Percentiles rank a stretch among this genome's conserved stretches.
Conservation (phyloP, 805 yeast genomes). For the Sugiyamaella qingdaonensis region DNA sequence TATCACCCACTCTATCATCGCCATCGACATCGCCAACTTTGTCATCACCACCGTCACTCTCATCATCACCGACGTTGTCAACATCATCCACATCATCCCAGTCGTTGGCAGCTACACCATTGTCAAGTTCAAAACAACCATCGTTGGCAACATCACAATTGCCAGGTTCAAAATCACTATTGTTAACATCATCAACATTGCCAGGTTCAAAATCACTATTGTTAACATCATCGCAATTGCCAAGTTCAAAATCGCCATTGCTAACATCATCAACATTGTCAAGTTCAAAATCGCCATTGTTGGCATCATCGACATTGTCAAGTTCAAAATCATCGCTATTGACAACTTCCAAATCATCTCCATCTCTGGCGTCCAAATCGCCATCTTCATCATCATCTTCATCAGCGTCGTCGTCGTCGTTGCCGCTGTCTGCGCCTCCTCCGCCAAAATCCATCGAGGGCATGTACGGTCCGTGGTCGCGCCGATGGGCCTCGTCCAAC, state of each 20-base stretch:
- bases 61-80: not conserved
- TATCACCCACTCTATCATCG: too few species aligned
- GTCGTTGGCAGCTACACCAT: not conserved
- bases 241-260: too few species aligned
- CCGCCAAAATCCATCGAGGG: constrained; percentile 13
- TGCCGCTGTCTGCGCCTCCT: constrained; percentile 14
- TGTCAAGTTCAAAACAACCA: not conserved
- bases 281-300: not conserved
- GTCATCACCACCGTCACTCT: not conserved
- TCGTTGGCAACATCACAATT: not conserved
- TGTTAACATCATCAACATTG: too few species aligned
- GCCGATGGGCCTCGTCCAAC: constrained; percentile 33
- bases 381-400: too few species aligned
- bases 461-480: constrained; percentile 34
- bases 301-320: too few species aligned
- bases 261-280: too few species aligned
- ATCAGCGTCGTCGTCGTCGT: not conserved
- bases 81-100: not conserved
- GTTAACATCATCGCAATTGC: too few species aligned
- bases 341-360: too few species aligned
- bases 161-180: too few species aligned
- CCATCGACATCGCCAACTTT: too few species aligned
- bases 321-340: not conserved
- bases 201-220: not conserved
- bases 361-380: constrained; percentile 5